Evolutionary conservation across 805 yeast species (phyloP), one percentile per base, ranked within the genome.

Genomic region (Wickerhamiella qilinensis): DNA sequence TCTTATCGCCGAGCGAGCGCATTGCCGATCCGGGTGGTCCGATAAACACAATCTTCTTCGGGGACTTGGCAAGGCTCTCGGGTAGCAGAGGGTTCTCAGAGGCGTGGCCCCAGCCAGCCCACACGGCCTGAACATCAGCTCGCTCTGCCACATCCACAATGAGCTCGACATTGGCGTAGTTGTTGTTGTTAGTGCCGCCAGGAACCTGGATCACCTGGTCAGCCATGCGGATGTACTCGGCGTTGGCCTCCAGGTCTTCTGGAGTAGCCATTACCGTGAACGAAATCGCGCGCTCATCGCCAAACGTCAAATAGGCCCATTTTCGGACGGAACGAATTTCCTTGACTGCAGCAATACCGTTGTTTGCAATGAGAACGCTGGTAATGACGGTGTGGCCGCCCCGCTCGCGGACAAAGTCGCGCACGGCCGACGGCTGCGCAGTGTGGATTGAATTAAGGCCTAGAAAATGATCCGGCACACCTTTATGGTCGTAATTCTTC

Each of bases 61-160:
- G 84, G 16, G 95, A 84, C n/a, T 78, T 77, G 14, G 97, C 96
- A 58, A 91, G 69, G 60, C 71, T 75, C 62, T 91, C 98, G 21
- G 99, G 99, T 48, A 91, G 72, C 35, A 66, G 59, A 20, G 99
- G 99, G 64, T 93, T 88, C 66, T 91, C 99, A n/a, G 95, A 83
- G 21, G 99, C 99, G 58, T 93, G 98, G 53, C 99, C 99, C 99
- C 99, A 91, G 53, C 99, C 99, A 27, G 99, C 99, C 99, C 99
- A 91, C 42, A 91, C 99, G 20, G 98, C 99, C 58, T 91, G 94
- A 40, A 82, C 96, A 48, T 83, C 74, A 33, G 93, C 79, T 65
- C 96, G 79, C 65, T 91, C 98, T 28, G 99, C 99, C 36, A 91
- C 67, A 53, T 91, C 99, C 35, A 91, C 96, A 59, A 91, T 91